A percentile compares a stretch with the other conserved stretches of the same genome.
Evolutionary conservation across 2,329 filamentous ascomycete genomes (phyloP).

Genomic region (Aspergillus awamori): DNA sequence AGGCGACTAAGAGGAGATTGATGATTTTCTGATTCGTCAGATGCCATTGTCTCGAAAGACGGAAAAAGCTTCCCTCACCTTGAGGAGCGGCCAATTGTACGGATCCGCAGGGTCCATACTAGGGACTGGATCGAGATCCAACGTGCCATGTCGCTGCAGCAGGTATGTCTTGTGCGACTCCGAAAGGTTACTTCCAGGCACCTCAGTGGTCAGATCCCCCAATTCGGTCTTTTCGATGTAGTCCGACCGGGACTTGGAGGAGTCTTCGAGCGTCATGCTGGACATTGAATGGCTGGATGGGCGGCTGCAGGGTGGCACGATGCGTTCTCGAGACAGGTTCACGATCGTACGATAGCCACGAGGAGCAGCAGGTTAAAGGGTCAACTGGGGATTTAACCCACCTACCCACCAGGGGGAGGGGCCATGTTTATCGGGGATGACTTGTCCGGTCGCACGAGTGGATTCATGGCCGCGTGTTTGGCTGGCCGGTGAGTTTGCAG

Average conservation of each 20-base stretch:
- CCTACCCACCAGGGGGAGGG: background rate
- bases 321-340: background rate
- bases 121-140: slow-evolving; percentile 13
- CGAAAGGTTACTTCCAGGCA: background rate
- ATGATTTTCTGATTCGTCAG: slow-evolving; percentile 22
- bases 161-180: slow-evolving; percentile 2
- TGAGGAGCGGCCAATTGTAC: slow-evolving; percentile 13
- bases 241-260: background rate
- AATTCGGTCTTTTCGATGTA: slow-evolving; percentile 6
- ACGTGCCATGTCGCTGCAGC: slow-evolving; percentile 9
- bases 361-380: too few relatives aligned
- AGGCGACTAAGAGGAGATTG: slow-evolving; percentile 56
- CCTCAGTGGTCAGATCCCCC: background rate
- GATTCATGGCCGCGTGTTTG: background rate
- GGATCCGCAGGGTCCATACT: slow-evolving; percentile 18
- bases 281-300: too few relatives aligned
- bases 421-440: too few relatives aligned
- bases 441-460: background rate
- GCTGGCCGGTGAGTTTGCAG: too few relatives aligned
- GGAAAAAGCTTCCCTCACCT: background rate
- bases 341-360: background rate
- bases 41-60: background rate
- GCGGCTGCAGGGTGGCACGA: background rate
- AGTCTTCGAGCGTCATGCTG: background rate
- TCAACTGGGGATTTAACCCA: too few relatives aligned